These are phyloP conservation scores for Annulohypoxylon maeteangense DNA, from an alignment of 495 filamentous ascomycete genomes.

Conservation along the genomic window DNA sequence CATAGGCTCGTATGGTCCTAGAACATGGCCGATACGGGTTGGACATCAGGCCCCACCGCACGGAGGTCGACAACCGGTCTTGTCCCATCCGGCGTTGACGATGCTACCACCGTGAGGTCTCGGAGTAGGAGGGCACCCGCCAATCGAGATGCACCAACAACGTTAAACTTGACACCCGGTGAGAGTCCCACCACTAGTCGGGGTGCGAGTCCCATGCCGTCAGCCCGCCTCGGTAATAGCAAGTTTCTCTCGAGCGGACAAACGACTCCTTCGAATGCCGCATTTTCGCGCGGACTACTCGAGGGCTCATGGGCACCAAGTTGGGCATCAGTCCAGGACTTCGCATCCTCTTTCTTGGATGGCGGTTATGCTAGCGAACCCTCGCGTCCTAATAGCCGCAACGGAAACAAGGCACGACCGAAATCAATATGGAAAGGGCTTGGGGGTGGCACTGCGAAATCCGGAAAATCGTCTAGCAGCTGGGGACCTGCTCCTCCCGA, in stretches of 20 bases:
- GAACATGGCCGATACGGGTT: slow-evolving; percentile 46
- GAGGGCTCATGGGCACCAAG: slow-evolving; percentile 57
- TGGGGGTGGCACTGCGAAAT: slow-evolving; percentile 34
- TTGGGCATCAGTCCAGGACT: slow-evolving; percentile 58
- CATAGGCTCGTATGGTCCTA: slow-evolving; percentile 39
- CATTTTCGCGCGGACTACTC: slow-evolving; percentile 50
- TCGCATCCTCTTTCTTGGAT: slow-evolving; percentile 56
- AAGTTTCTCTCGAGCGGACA: slow-evolving; percentile 44
- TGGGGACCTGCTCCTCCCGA: slow-evolving; percentile 57
- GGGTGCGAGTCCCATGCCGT: slow-evolving; percentile 55
- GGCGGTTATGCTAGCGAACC: slow-evolving; percentile 49
- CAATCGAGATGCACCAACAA: slow-evolving; percentile 17
- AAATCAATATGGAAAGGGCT: slow-evolving; percentile 49
- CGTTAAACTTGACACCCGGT: slow-evolving; percentile 24
- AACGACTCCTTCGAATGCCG: slow-evolving; percentile 48
- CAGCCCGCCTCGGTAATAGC: slow-evolving; percentile 50
- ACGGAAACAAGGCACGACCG: slow-evolving; percentile 39
- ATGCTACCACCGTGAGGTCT: slow-evolving; percentile 40
- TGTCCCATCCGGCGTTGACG: slow-evolving; percentile 40
- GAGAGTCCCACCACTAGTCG: slow-evolving; percentile 46
- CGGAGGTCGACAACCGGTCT: slow-evolving; percentile 44
- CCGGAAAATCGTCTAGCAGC: slow-evolving; percentile 33
- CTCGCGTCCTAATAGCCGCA: slow-evolving; percentile 48
- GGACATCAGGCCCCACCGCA: slow-evolving; percentile 31
- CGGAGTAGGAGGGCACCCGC: slow-evolving; percentile 39